Base-by-base conservation (phyloP, 31 red algal genomes). In the Odonthalia washingtoniensis region DNA sequence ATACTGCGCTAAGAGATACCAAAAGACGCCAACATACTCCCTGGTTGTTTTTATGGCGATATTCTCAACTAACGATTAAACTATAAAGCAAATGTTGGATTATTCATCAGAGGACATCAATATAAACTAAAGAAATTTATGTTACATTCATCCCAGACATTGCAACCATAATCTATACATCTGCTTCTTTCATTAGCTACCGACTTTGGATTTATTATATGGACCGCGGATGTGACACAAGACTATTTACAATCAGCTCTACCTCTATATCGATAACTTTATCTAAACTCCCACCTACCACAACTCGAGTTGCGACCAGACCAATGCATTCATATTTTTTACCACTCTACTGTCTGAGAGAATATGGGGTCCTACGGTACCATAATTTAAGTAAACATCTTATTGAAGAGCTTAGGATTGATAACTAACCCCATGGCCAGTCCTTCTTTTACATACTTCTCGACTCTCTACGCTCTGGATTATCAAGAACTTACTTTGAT, bases 91-190 rank as follows among this genome's bases (percentile, higher is more conserved):
- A 57, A 14, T 57, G 9, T 57, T 14, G 49, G 49, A 57, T 57
- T 57, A 9, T 9, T 57, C 12, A 57, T 57, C 12, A 14, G 49
- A 14, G 49, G 49, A 9, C 49, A 57, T 57, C 21, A 21, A 57
- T 9, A 57, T 57, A 57, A 57, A 21, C 49, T 57, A 57, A 57
- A 57, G 49, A 57, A 57, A 57, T 21, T 57, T 57, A 57, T 57
- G 49, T 9, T 57, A 21, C 49, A 57, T 57, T 57, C 49, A 57
- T 57, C 21, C 21, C 49, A 57, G 21, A 21, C 49, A 9, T 14
- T 57, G 49, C 49, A 57, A 21, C 49, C 49, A 9, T 57, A 9
- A 9, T 57, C 49, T 57, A 57, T 57, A 14, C 49, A 57, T 57
- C 49, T 57, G 9, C 9, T 57, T 21, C 49, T 57, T 57, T 21